A percentile compares a stretch with the other conserved stretches of the same genome.
phyloP scores from a whole-genome alignment of 306 rosid species.

The Crataegus laevigata region DNA sequence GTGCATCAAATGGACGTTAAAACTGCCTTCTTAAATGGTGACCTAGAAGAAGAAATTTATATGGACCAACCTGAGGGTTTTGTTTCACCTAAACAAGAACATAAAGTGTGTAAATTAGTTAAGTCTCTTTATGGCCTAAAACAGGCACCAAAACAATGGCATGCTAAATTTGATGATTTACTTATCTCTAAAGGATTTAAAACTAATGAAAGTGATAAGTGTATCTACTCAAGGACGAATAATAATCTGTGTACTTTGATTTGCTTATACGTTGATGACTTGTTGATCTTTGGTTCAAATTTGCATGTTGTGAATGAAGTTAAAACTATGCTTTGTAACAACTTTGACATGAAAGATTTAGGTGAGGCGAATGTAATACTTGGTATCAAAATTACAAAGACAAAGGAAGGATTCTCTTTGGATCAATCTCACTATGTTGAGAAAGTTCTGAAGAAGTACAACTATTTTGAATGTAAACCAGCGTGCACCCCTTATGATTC shows the following conservation, averaged over 20 bases:
- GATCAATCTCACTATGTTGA: neutral
- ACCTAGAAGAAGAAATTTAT: too few relatives aligned
- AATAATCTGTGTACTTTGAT: neutral
- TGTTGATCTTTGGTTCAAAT: neutral
- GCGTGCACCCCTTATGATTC: neutral
- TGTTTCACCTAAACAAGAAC: neutral
- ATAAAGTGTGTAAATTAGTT: neutral
- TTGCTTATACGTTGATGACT: neutral
- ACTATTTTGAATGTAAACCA: neutral
- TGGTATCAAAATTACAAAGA: neutral
- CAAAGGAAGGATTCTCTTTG: neutral
- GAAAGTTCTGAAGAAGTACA: neutral
- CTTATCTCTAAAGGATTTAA: neutral
- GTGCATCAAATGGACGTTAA: too few relatives aligned
- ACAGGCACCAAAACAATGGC: neutral
- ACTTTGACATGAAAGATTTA: neutral
- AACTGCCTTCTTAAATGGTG: too few relatives aligned
- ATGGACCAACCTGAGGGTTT: neutral
- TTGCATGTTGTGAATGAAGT: neutral
- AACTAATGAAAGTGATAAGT: neutral
- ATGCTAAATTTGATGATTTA: neutral
- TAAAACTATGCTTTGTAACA: neutral
- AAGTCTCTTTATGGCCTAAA: neutral
- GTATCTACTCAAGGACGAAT: neutral
- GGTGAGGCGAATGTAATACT: neutral